Percentiles rank a stretch among this genome's conserved stretches.
Evolutionary conservation across 495 filamentous ascomycete genomes (phyloP).

Genomic region (Sabuloglossum arenarium): DNA sequence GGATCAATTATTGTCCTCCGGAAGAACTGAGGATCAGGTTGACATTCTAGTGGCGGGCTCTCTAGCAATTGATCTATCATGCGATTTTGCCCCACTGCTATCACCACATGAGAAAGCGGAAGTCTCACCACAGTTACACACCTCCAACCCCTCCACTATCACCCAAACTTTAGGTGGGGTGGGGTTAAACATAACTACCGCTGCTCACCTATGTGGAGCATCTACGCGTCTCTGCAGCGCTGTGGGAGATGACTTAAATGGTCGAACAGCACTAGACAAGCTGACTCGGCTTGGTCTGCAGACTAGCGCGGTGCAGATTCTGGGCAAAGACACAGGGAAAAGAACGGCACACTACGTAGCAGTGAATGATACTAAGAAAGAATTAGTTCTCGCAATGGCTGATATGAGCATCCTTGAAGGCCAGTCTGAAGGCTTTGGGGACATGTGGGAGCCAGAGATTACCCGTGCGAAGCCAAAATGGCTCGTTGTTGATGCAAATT

Average conservation of each 20-base stretch:
- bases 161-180: conserved; percentile 78
- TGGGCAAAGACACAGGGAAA: conserved; percentile 26
- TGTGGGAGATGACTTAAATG: conserved; percentile 58
- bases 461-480: conserved; percentile 37
- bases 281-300: conserved; percentile 42
- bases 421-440: conserved; percentile 20
- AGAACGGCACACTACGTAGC: conserved; percentile 82
- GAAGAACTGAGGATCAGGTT: conserved; percentile 8
- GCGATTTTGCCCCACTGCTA: conserved; percentile 40
- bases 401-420: conserved; percentile 76
- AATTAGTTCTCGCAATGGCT: conserved; percentile 73
- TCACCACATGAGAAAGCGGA: conserved; percentile 10
- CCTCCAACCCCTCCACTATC: conserved; percentile 72
- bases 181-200: conserved; percentile 76
- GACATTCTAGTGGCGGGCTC: conserved; percentile 79
- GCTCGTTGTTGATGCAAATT: conserved; percentile 71
- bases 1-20: background rate
- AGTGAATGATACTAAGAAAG: conserved; percentile 64
- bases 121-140: conserved; percentile 37
- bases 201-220: conserved; percentile 40
- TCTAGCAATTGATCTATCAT: conserved; percentile 70
- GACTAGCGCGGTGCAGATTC: conserved; percentile 35
- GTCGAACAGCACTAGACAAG: conserved; percentile 41
- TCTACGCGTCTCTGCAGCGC: conserved; percentile 49
- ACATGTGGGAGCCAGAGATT: conserved; percentile 38